Base-by-base conservation (phyloP, 129 eudicot species). In the Helianthus tuberosus region DNA sequence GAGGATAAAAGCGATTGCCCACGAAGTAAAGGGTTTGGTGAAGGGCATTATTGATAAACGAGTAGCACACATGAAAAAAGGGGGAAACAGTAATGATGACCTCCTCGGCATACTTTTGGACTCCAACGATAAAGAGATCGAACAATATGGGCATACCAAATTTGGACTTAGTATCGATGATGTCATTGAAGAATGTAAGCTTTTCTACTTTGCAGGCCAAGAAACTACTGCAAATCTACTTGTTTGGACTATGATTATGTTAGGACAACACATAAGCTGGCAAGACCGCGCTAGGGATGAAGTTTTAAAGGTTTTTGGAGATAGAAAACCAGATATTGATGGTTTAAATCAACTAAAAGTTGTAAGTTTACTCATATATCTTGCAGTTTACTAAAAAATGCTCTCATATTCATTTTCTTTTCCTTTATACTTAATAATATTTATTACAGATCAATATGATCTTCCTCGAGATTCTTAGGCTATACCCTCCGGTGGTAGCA, bases 241-340 rank as follows among this genome's bases (percentile, higher is more conserved):
- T 14, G 65, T 78, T 9, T 84, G 88, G 88, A 84, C 88, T 5
- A 72, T 83, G 66, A n/a, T 83, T 16, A 60, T 83, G 11, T 58
- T 83, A 48, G 23, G 74, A 3, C 70, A 61, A 75, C 78, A 79
- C 44, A 66, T 50, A 63, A 66, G 76, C 5, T 84, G 88, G 88
- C 88, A 84, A 76, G 64, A 72, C 0, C 74, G 57, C 15, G 88
- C 88, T 8, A 75, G 88, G 50, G 72, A 76, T 23, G 84, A 84
- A 54, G 82, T 75, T 50, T 17, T 54, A 8, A 64, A 23, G 16
- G 43, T 59, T 13, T 84, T 69, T 14, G 88, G 79, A 39, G 73
- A 58, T 44, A 69, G 16, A 11, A 72, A 35, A 2, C 85, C 85
- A 0, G 82, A 80, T 76, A 29, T 59, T 25, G 72, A 80, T 10